Evolutionary conservation across 192 early-diverging fungal species (phyloP).

Genomic region (Lunasporangiospora selenospora): DNA sequence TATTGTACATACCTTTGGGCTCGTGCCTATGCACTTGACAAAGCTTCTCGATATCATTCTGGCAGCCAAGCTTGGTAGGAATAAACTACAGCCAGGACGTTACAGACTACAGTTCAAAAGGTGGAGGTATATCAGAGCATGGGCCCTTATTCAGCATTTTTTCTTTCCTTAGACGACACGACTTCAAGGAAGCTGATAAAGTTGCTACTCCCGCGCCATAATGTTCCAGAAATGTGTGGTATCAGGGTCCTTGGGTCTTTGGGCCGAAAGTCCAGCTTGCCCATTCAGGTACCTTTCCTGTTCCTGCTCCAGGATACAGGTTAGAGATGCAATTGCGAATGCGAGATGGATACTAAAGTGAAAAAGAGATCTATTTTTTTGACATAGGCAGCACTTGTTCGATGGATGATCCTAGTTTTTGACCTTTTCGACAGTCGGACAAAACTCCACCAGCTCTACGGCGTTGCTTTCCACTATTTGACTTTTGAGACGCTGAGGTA

Average conservation of each 20-base stretch:
- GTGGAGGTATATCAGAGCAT: not conserved
- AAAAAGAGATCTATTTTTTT: not conserved
- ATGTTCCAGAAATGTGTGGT: slow-evolving; percentile 33
- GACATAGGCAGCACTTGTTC: slow-evolving; percentile 46
- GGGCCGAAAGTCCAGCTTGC: slow-evolving; percentile 18
- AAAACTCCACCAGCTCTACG: slow-evolving; percentile 52
- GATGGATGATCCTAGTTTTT: slow-evolving; percentile 57
- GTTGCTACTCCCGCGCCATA: slow-evolving; percentile 42
- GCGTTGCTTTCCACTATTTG: slow-evolving; percentile 60
- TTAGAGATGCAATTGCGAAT: not conserved
- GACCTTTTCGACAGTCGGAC: slow-evolving; percentile 53
- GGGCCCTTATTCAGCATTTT: not conserved
- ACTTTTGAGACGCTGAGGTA: slow-evolving; percentile 53
- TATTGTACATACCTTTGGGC: slow-evolving; percentile 28
- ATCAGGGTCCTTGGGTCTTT: slow-evolving; percentile 42
- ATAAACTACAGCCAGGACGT: no score
- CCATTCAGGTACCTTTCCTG: slow-evolving; percentile 28
- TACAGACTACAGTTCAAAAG: not conserved
- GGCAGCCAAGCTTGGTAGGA: slow-evolving; percentile 37
- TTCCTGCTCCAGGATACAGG: not conserved
- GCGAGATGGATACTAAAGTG: not conserved
- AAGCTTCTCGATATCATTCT: slow-evolving; percentile 42
- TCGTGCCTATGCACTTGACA: slow-evolving; percentile 28
- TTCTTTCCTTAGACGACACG: slow-evolving; percentile 27
- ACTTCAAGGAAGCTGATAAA: slow-evolving; percentile 45